Evolutionary conservation across 2,329 filamentous ascomycete genomes (phyloP), one percentile per base, ranked within the genome.

Genomic region (Epichloe bromicola): DNA sequence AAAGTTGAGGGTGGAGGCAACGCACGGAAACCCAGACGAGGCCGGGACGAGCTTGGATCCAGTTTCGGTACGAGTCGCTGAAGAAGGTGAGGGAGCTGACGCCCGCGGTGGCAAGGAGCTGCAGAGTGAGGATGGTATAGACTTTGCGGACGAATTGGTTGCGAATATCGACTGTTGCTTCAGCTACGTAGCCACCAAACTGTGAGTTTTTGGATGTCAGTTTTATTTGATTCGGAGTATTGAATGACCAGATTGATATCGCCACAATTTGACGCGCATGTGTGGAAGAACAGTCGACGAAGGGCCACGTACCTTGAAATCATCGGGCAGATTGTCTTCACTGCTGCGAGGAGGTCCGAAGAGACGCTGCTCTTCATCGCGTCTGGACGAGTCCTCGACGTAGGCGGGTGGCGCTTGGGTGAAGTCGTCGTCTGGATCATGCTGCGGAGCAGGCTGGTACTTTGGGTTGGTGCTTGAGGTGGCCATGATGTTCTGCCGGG

Each of bases 71-170:
- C 51, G 74, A 71, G 11, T 69, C 62, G 70, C 80, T 94, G 70
- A 88, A 86, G 77, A 97, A 97, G 58, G 86, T 93, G 59, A 96
- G 70, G 55, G 83, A 79, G 71, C 86, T 89, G 58, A 97, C 76
- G 55, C 79, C 76, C 38, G 84, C 85, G 7, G 93, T 98, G 52
- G 85, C 81, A 63, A 97, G 74, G 50, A 98, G 82, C 68, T 98
- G 93, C 48, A 88, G 82, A n/a, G 93, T 95, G 71, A 98, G 77
- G 69, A 98, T 98, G 53, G 89, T 85, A 72, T 98, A 98, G 65
- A 98, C 93, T 75, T 97, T 97, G 70, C 90, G 85, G 61, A 95
- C 78, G 69, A 96, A 98, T 70, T 93, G 87, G 82, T 96, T 95
- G 60, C 91, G 86, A 65, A 98, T 95, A 63, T 95, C 89, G 64